Evolutionary conservation across 129 eudicot genomes (phyloP).

Genomic region (Escallonia herrerae): DNA sequence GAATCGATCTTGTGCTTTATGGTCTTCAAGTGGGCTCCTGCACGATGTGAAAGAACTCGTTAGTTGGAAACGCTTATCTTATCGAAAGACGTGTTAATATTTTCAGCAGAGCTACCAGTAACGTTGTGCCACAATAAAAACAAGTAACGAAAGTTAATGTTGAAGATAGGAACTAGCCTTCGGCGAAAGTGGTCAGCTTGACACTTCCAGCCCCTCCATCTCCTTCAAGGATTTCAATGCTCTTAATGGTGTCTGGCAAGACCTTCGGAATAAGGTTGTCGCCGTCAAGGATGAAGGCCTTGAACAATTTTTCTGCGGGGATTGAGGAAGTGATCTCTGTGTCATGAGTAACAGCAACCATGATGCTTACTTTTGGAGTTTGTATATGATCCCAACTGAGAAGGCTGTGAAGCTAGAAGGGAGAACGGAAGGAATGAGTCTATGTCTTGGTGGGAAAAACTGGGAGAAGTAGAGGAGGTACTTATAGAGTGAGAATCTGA

Average conservation of each 20-base stretch:
- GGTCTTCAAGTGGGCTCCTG: constrained; percentile 17
- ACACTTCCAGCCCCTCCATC: constrained; percentile 15
- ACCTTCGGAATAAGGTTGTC: constrained; percentile 9
- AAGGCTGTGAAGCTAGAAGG: not conserved
- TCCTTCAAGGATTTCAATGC: constrained; percentile 7
- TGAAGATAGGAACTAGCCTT: not conserved
- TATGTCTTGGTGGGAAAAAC: too few relatives aligned
- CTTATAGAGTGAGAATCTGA: too few relatives aligned
- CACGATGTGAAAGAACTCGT: not conserved
- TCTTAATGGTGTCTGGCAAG: constrained; percentile 7
- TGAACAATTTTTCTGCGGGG: constrained; percentile 2
- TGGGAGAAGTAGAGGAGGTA: too few relatives aligned
- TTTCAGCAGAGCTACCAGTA: too few relatives aligned
- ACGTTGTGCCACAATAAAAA: too few relatives aligned
- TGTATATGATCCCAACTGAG: not conserved
- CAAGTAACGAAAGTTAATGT: not conserved
- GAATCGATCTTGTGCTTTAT: constrained; percentile 27
- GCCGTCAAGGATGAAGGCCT: constrained; percentile 12
- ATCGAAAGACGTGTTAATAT: too few relatives aligned
- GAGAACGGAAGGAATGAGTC: too few relatives aligned
- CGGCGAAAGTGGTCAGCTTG: constrained; percentile 12
- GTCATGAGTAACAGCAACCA: not conserved
- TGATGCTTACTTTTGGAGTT: not conserved
- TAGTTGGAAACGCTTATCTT: not conserved
- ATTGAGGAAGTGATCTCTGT: not conserved